Base-by-base conservation (phyloP, 148 eudicot genomes). In the Silene latifolia region DNA sequence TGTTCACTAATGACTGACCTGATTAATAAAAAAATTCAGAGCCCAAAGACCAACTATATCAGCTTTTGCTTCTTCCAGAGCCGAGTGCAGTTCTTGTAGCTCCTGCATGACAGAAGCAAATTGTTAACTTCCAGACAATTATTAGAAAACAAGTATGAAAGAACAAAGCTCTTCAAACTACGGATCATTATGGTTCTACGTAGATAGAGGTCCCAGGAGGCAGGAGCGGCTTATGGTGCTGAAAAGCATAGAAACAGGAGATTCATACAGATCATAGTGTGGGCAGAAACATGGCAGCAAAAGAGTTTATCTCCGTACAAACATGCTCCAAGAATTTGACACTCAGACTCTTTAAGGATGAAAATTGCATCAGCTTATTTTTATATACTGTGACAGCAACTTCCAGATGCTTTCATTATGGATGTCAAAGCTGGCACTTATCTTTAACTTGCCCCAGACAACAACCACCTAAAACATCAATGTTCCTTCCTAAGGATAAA, bases 1-100 rank as follows among this genome's bases (percentile, higher is more conserved):
- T 72, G 56, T 46, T 75, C 70, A 69, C 81, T 32, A 32, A 32
- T 32, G 35, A 32, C 35, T 80, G 71, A 90, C 98, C 93, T 90
- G 85, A 78, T 69, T 76, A 65, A 92, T 83, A 62, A 95, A 84
- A 77, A 92, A 95, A 58, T 83, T 84, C 14, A 95, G 81, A 77
- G 99, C 99, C 99, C 99, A 95, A 77, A 95, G 93, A 47, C 99
- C 99, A 65, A 95, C 99, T 65, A 95, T 95, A 78, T 95, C 99
- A 76, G 99, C 99, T 78, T 95, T 95, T 66, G 97, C 99, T 88
- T 95, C 99, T 87, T 95, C 99, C 47, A 95, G 60, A 32, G 97
- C 91, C 0, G 97, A 95, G 79, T 95, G 97, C 78, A 92, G 84
- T 83, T 95, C 99, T 87, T 95, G 97, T 71, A 95, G 88, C 82